Base-by-base conservation (phyloP, 148 eudicot species). In the Dianthus caryophyllus region DNA sequence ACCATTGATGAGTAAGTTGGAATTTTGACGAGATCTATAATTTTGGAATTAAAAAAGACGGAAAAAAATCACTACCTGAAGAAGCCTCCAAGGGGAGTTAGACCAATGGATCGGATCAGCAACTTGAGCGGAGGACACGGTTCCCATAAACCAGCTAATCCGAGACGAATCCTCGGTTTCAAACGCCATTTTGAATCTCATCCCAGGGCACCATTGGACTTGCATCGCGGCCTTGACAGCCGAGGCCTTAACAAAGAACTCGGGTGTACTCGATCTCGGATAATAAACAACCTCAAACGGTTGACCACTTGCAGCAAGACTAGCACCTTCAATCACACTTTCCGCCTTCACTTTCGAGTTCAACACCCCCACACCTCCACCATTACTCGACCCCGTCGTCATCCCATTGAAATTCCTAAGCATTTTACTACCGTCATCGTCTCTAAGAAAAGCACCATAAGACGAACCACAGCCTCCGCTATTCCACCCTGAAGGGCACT, bases 141-240 rank as follows among this genome's bases (percentile, higher is more conserved):
- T 94, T 12, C 99, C 99, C 99, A 94, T 94, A 73, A 90, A 94
- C 99, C 99, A 94, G 68, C 99, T 94, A 41, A 94, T 94, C 29
- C 99, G 79, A 7, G 99, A 94, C 0, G 97, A 94, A 84, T 90
- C 99, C 74, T 94, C 99, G 6, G 99, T 94, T 78, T 94, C 99
- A 41, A 94, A 94, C 41, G 99, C 83, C 99, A 94, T 94, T 80
- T 94, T 94, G 52, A 94, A 94, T 67, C 99, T 84, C 97, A 94
- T 90, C 56, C 97, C 99, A 9, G 87, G 61, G 54, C 79, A 88
- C 99, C 99, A 90, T 2, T 88, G 89, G 18, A 82, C 77, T 50
- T 86, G 71, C 90, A 90, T 82, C 1, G 99, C 88, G 12, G 83
- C 80, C 73, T 77, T 79, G 1, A 94, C 90, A 9, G 78, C 76